Evolutionary conservation across 106 monocot species (phyloP), one percentile per base, ranked within the genome.

Genomic region (Hemerocallis citrina): DNA sequence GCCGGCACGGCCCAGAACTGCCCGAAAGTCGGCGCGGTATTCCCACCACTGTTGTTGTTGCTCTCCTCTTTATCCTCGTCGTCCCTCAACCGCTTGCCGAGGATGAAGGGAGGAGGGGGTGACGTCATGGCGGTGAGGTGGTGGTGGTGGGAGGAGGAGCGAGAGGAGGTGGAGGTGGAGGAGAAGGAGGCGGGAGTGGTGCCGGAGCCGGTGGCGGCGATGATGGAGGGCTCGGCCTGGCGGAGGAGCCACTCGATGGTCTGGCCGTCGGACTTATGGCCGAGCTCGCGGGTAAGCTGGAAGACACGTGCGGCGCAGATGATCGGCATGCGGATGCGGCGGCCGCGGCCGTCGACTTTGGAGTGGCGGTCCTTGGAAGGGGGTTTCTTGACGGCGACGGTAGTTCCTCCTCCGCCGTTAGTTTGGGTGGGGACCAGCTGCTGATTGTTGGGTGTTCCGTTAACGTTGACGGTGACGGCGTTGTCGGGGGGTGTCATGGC

Each of bases 191-290:
- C 75, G 8, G 86, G 86, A 7, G 77, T 86, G 61, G 86, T 86
- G 6, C 86, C 86, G 4, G 89, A 72, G 40, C 89, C 89, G 22
- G 89, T 89, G 64, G 85, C 81, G 29, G 85, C 85, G 71, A 82
- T 82, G 46, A 80, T 74, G 70, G 90, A 82, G 40, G 85, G 82
- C 56, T 85, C 85, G 16, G 78, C 78, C 57, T 85, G 77, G 42
- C 77, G 73, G 66, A 79, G 79, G 23, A 82, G 79, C 89, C 89
- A 89, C 72, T 89, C 89, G 69, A 89, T 89, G 57, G 89, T 89
- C 69, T 89, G 89, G 3, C 89, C 89, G 55, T 89, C 89, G 66
- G 89, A 89, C 62, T 89, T 89, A 69, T 89, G 89, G 5, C 89
- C 89, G 31, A 89, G 89, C 69, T 89, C 89, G 27, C 89, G 77